phyloP scores from a whole-genome alignment of 2,329 filamentous ascomycete species.

The Volutella citrinella region DNA sequence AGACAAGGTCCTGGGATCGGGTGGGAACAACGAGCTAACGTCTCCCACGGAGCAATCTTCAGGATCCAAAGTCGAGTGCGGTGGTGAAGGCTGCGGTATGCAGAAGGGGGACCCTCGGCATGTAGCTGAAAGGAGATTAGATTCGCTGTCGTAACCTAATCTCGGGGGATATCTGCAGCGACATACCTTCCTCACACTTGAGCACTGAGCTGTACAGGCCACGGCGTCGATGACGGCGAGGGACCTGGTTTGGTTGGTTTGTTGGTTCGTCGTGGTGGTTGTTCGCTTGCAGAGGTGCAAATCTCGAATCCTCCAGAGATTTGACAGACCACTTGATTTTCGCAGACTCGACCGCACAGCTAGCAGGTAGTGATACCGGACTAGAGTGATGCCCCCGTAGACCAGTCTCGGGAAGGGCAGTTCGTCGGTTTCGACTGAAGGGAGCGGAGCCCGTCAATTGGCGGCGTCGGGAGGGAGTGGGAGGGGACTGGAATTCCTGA shows the following conservation, averaged over 20 bases:
- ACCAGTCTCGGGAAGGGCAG: slow-evolving; percentile 36
- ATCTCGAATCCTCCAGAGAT: slow-evolving; percentile 8
- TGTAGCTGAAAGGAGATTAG: slow-evolving; percentile 34
- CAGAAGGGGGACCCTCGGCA: slow-evolving; percentile 32
- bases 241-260: no score
- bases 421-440: slow-evolving; percentile 25
- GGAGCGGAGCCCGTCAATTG: slow-evolving; percentile 22
- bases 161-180: slow-evolving; percentile 6
- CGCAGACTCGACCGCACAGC: no score
- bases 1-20: slow-evolving; percentile 43
- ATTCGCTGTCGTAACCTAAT: slow-evolving; percentile 14
- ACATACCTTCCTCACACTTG: slow-evolving; percentile 26
- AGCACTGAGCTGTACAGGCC: slow-evolving; percentile 2
- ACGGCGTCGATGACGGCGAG: background rate
- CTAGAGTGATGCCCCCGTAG: slow-evolving; percentile 14
- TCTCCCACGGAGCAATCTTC: slow-evolving; percentile 54
- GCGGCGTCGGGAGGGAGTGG: slow-evolving; percentile 21
- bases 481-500: slow-evolving; percentile 38
- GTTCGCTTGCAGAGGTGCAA: slow-evolving; percentile 1
- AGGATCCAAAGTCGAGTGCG: slow-evolving; percentile 40
- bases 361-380: no score
- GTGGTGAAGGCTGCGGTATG: slow-evolving; percentile 37
- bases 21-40: slow-evolving; percentile 64
- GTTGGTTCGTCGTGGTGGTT: background rate
- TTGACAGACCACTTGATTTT: slow-evolving; percentile 6